These are phyloP conservation scores for Zymoseptoria brevis DNA, from an alignment of 2,329 filamentous ascomycete species.

Conservation along the genomic window DNA sequence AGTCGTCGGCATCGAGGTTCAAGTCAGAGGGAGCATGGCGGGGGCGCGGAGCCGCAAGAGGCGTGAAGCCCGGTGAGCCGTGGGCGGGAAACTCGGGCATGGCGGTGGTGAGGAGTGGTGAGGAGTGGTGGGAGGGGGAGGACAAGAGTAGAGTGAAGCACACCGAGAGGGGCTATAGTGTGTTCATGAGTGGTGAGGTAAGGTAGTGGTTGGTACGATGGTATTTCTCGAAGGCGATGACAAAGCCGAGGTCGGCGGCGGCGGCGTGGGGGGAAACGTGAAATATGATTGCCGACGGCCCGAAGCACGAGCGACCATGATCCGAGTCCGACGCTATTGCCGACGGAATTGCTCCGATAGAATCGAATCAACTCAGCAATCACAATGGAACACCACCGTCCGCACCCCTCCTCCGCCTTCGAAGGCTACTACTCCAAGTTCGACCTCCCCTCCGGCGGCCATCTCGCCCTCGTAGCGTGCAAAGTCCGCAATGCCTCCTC, in stretches of 20 bases:
- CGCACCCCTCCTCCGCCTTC: slow-evolving; percentile 37
- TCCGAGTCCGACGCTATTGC: background rate
- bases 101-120: slow-evolving; percentile 9
- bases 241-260: background rate
- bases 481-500: slow-evolving; percentile 36
- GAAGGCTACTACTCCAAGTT: slow-evolving; percentile 48
- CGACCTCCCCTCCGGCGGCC: slow-evolving; percentile 38
- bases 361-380: background rate
- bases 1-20: slow-evolving; percentile 26
- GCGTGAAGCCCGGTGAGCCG: slow-evolving; percentile 32
- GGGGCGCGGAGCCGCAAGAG: slow-evolving; percentile 46
- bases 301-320: background rate
- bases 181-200: background rate
- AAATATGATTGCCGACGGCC: background rate
- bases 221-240: background rate
- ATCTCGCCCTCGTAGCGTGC: slow-evolving; percentile 42
- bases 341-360: background rate
- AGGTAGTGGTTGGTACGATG: background rate
- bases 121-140: background rate
- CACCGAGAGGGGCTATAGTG: background rate
- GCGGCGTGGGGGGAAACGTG: no score
- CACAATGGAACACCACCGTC: slow-evolving; percentile 36
- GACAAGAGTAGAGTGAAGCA: background rate
- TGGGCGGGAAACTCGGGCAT: slow-evolving; percentile 51
- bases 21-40: slow-evolving; percentile 29